These are phyloP conservation scores for Pythium aristosporum DNA, from an alignment of 352 stramenopile genomes.

Conservation along the genomic window DNA sequence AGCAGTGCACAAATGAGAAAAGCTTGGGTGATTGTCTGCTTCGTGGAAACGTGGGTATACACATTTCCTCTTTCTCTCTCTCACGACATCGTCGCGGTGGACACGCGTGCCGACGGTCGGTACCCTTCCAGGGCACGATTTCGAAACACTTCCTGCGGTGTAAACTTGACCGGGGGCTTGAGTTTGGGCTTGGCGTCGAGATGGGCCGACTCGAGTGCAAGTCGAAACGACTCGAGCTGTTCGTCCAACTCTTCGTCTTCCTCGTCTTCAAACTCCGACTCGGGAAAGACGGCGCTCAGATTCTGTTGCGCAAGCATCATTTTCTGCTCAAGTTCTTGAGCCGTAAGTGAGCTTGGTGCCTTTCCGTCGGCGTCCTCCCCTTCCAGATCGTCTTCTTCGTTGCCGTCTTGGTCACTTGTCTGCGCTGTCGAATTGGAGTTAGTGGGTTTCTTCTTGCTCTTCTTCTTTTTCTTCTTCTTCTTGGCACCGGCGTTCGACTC, in stretches of 20 bases:
- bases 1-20: not conserved
- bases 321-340: slow-evolving; percentile 48
- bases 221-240: slow-evolving; percentile 73
- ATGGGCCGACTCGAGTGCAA: slow-evolving; percentile 75
- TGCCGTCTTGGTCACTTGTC: slow-evolving; percentile 17
- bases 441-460: slow-evolving; percentile 57
- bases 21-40: not conserved
- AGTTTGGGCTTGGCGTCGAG: slow-evolving; percentile 54
- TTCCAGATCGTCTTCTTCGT: slow-evolving; percentile 21
- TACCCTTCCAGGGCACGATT: slow-evolving; percentile 38
- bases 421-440: slow-evolving; percentile 18
- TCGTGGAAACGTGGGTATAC: not conserved
- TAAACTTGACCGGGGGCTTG: slow-evolving; percentile 65
- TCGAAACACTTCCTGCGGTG: slow-evolving; percentile 71
- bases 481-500: slow-evolving; percentile 28
- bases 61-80: not conserved
- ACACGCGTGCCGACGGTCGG: slow-evolving; percentile 18
- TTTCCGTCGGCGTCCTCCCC: slow-evolving; percentile 3
- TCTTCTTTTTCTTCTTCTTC: slow-evolving; percentile 77
- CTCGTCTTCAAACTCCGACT: slow-evolving; percentile 83
- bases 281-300: slow-evolving; percentile 73
- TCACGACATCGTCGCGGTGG: slow-evolving; percentile 19
- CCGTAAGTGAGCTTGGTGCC: not conserved
- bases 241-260: slow-evolving; percentile 73
- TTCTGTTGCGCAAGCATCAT: slow-evolving; percentile 67